Base-by-base conservation (phyloP, 768 basidiomycete genomes). In the Dentipellis sp. region DNA sequence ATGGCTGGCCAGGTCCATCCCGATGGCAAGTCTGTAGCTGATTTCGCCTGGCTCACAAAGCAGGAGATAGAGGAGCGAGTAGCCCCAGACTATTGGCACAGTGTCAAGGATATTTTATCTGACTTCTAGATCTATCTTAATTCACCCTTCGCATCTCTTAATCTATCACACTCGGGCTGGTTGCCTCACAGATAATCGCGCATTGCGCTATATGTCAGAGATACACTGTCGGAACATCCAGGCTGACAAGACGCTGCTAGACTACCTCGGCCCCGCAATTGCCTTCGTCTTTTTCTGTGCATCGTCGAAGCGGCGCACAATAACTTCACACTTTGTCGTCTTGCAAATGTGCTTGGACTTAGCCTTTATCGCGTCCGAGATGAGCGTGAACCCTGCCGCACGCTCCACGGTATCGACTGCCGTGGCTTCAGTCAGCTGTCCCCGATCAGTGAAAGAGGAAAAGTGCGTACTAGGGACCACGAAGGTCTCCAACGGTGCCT, bases 11-110 rank as follows among this genome's bases (percentile, higher is more conserved):
- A 94, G 68, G 86, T 85, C 35, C 75, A 73, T 17, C 82, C 86
- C 16, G 68, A 79, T 35, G 66, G 74, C n/a, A 69, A 76, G 59
- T 67, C 71, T 19, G 73, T 88, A 58, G 72, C 75, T 51, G 89
- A 90, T 64, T 94, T 90, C 72, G 94, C 91, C 7, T 98, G 94
- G 94, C 74, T 97, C 58, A 95, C 92, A 51, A 92, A 93, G 71
- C 78, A 91, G 67, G 95, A 99, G 74, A 84, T 97, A 47, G 74
- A 84, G 67, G 71, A 77, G 11, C 78, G 77, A 53, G 83, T 93
- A n/a, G 76, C 81, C 53, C 67, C 69, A 61, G 69, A 78, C 45
- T 94, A 93, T 64, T 94, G 91, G 91, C 64, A 75, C 48, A 79
- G 79, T 52, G 74, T 91, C 62, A 87, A 84, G 69, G 86, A 91